Evolutionary conservation across 2,329 filamentous ascomycete species (phyloP), one percentile per base, ranked within the genome.

Genomic region (Calonectria hongkongensis): DNA sequence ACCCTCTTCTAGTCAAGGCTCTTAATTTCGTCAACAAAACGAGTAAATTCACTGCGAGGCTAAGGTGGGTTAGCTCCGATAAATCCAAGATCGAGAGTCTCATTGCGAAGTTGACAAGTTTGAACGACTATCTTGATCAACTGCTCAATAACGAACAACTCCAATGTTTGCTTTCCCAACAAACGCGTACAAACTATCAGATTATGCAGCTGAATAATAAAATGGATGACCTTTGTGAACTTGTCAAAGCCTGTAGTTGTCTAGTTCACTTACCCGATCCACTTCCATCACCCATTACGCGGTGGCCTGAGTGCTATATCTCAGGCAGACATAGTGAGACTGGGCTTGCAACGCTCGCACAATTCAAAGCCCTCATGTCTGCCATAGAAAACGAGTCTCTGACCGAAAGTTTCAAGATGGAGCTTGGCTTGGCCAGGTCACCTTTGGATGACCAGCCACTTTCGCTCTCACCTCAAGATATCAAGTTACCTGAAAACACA

Each of bases 171-270:
- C 10, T 50, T 12, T 16, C 21, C 16, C 47, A 50, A 13, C 47
- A 50, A 16, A 50, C 47, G 6, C 25, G 47, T 28, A 50, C 47
- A 28, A 50, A 50, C 25, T 50, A 50, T 16, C 47, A 50, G 15
- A 50, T 50, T 16, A 50, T 50, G 47, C 47, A 50, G 21, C 47
- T 50, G 2, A 50, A 50, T 50, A 50, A 50, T 12, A 50, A 50
- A 50, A 50, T 50, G 47, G 47, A 50, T 27, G 47, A 50, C 12
- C 47, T 50, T 4, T 50, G 47, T 28, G 47, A 50, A 27, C 47
- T 50, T 28, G 21, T 50, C 21, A 50, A 50, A 16, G 47, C 47
- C 4, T 50, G 47, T 15, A 50, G 27, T 8, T 28, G 13, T 7
- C 6, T 3, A 10, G 28, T 50, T 28, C 25, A 25, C 15, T 33